Base-by-base conservation (phyloP, 768 basidiomycete species). In the Pleurotus citrinopileatus region DNA sequence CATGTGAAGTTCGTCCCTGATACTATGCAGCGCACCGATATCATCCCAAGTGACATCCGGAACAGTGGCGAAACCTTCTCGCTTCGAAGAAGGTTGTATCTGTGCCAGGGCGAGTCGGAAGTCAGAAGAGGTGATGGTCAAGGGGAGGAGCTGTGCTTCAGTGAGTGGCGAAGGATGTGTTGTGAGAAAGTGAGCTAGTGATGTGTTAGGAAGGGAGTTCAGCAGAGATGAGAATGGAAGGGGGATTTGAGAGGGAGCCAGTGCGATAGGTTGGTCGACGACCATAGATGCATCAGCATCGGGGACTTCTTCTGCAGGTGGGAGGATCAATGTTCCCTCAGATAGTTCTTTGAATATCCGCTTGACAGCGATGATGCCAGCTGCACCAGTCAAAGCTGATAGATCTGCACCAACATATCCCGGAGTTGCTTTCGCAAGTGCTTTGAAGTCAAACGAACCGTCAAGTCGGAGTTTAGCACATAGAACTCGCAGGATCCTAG, bases 331-430 rank as follows among this genome's bases (percentile, higher is more conserved):
- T 0, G 80, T 80, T 8, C 83, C 86, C 12, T 87, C 84, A 0
- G 88, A 86, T 7, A 94, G 67, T 60, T 83, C 77, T 58, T 88
- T 82, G 70, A 98, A 98, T 63, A 98, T 97, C 22, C 97, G 82
- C 69, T 98, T 98, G 27, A 98, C 95, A 0, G 97, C 95, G 45
- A 94, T 89, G 52, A 98, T 90, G 1, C 96, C 96, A 1, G 96
- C 96, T 19, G 94, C 94, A 6, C 93, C 90, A 0, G 94, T 91
- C 4, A 98, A 72, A 0, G 95, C 90, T 0, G 90, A 83, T 27
- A 98, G 68, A 73, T 99, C 96, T 0, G 97, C 97, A 25, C 97
- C 95, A 10, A 98, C 95, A 61, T 97, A 99, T 2, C 97, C 97
- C 2, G 97, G 97, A 0, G 96, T 99, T 1, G 89, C 85, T 69